Base-by-base conservation (phyloP, 257 asterid genomes). In the Penstemon eatonii region DNA sequence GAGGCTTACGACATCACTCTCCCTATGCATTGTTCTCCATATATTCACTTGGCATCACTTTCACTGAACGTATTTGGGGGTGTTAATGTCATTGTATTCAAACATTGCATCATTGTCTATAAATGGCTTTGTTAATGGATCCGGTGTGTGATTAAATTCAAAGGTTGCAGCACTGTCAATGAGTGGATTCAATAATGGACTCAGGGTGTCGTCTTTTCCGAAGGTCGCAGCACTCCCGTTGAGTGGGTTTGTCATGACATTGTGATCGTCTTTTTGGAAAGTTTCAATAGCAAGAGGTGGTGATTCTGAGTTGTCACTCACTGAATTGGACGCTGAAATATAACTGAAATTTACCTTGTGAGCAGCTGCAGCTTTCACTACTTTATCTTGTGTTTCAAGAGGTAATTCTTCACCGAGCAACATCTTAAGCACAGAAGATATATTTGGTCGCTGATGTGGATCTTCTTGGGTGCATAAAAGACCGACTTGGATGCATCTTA, bases 391-490 rank as follows among this genome's bases (percentile, higher is more conserved):
- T 25, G 33, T 0, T 25, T 25, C 33, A 25, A 25, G 33, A 25
- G 1, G 33, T 25, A 56, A 25, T 25, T 25, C 33, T 25, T 25
- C 33, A 25, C 33, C 2, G 33, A 25, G 33, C 33, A 25, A 25
- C 70, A 58, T 38, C 55, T 41, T 25, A 39, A 74, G 41, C 70
- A 68, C 79, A 0, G n/a, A 45, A 5, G 13, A 3, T 62, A 68
- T 68, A 0, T 41, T 39, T 12, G 79, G 79, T 37, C 67, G 58
- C 3, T 62, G 38, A 37, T 4, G 7, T 4, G 41, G 74, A 1
- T 4, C 11, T 0, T 2, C 0, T 46, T 74, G 66, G 56, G 65
- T 57, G 61, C 74, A 74, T 18, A 74, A 15, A 45, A 68, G 66
- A 18, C 70, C 66, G 7, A 74, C 61, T 40, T 68, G 52, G 52